Percentiles rank a stretch among this genome's conserved stretches.
Conservation (phyloP, 1,284 basidiomycete species). For the Pseudomicrostroma phylloplanum region DNA sequence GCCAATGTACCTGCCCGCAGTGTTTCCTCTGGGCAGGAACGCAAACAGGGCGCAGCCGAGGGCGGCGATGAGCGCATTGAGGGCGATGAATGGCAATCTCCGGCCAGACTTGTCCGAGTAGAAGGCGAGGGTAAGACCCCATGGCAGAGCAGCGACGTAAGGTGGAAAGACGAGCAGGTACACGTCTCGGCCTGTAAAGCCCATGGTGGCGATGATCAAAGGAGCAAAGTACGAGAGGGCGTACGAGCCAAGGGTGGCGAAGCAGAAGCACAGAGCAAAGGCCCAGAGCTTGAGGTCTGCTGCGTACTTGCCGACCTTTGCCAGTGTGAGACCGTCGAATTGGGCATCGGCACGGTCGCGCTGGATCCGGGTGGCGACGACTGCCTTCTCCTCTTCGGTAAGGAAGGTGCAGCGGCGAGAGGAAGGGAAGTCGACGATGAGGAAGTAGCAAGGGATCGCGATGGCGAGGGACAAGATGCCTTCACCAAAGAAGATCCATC, state of each 20-base stretch:
- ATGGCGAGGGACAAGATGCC: conserved; percentile 28
- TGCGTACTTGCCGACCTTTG: conserved; percentile 49
- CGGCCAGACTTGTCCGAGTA: neutral
- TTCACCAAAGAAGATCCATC: conserved; percentile 39
- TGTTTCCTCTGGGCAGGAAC: neutral
- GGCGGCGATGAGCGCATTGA: neutral
- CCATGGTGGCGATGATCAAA: conserved; percentile 52
- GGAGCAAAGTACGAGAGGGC: conserved; percentile 52
- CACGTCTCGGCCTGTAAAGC: conserved; percentile 29
- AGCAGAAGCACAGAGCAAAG: conserved; percentile 52
- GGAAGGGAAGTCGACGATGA: conserved; percentile 52
- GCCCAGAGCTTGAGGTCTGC: conserved; percentile 53
- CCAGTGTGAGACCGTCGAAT: conserved; percentile 50
- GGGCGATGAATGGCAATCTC: neutral
- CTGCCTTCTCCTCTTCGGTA: conserved; percentile 48
- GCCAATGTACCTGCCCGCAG: neutral
- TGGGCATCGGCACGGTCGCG: conserved; percentile 54
- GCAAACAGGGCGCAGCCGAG: neutral
- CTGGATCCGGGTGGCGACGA: conserved; percentile 53
- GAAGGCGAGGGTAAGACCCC: neutral
- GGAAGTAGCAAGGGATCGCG: conserved; percentile 26
- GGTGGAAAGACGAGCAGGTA: conserved; percentile 3
- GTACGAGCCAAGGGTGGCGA: conserved; percentile 32
- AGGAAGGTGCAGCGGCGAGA: conserved; percentile 54
- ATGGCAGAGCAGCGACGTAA: conserved; percentile 1